Percentiles rank a stretch among this genome's conserved stretches.
Evolutionary conservation across 495 filamentous ascomycete species (phyloP).

Genomic region (Aspergillus saccharolyticus): DNA sequence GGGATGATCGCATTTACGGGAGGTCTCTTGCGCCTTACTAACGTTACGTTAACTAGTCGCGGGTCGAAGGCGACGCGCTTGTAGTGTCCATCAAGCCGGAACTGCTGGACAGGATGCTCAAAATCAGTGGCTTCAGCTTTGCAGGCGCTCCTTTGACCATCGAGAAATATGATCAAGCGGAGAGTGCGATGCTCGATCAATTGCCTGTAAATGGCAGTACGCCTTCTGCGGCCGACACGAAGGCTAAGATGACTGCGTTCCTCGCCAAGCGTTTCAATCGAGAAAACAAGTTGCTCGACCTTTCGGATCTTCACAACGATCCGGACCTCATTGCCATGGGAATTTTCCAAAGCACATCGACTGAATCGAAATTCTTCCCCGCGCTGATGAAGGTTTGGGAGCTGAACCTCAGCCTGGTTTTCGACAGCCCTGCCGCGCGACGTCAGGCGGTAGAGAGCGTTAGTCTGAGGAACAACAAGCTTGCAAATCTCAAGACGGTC

Average conservation of each 20-base stretch:
- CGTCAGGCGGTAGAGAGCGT: slow-evolving; percentile 70
- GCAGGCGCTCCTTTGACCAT: slow-evolving; percentile 58
- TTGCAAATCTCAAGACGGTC: slow-evolving; percentile 64
- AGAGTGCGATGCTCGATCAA: slow-evolving; percentile 23
- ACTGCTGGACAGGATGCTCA: slow-evolving; percentile 54
- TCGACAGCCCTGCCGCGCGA: slow-evolving; percentile 59
- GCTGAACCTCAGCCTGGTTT: slow-evolving; percentile 38
- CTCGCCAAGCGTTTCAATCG: slow-evolving; percentile 69
- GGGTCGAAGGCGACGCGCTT: slow-evolving; percentile 62
- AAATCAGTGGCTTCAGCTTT: slow-evolving; percentile 59
- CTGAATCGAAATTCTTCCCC: slow-evolving; percentile 83
- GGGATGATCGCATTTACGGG: slow-evolving; percentile 44
- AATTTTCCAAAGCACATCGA: slow-evolving; percentile 64
- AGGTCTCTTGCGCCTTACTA: slow-evolving; percentile 62
- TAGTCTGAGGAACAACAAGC: slow-evolving; percentile 69
- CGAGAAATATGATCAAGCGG: slow-evolving; percentile 29
- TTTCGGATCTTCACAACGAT: slow-evolving; percentile 70
- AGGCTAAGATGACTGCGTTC: slow-evolving; percentile 49
- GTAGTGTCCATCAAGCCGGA: slow-evolving; percentile 62
- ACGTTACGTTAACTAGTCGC: slow-evolving; percentile 69
- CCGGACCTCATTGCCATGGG: slow-evolving; percentile 62
- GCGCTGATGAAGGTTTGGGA: slow-evolving; percentile 81
- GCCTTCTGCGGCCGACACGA: slow-evolving; percentile 40
- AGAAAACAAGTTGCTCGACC: slow-evolving; percentile 66
- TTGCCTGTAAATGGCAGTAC: slow-evolving; percentile 22